Conservation (phyloP, 2,329 filamentous ascomycete species). For the Botrytis hyacinthi region DNA sequence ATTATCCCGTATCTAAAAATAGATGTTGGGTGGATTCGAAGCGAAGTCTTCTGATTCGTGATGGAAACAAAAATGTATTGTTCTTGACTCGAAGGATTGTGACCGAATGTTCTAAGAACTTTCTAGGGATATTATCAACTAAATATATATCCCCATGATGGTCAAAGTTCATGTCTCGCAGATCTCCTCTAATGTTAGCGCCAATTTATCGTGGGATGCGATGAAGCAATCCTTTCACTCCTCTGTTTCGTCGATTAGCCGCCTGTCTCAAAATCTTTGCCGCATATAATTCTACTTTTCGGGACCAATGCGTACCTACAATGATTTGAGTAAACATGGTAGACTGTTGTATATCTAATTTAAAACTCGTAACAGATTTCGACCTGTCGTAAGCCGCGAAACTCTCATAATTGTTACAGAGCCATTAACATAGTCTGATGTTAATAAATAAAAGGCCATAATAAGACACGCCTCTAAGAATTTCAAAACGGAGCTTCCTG, state of each 20-base stretch:
- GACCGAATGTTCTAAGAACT: not conserved
- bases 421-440: not conserved
- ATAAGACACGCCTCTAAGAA: not conserved
- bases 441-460: not conserved
- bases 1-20: constrained; percentile 9
- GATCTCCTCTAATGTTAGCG: not conserved
- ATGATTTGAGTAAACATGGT: not conserved
- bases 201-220: constrained; percentile 6
- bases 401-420: not conserved
- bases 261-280: constrained; percentile 12
- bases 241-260: constrained; percentile 17
- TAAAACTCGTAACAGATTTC: not conserved
- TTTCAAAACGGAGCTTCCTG: not conserved
- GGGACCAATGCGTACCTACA: not conserved
- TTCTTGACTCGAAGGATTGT: not conserved
- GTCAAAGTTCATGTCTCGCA: not conserved
- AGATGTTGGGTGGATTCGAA: constrained; percentile 3
- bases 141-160: constrained; percentile 2
- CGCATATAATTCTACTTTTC: not conserved
- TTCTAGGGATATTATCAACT: not conserved
- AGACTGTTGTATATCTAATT: constrained; percentile 11
- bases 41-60: not conserved
- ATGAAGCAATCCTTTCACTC: constrained; percentile 18
- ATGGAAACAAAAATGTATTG: not conserved
- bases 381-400: not conserved